Base-by-base conservation (phyloP, 2,329 filamentous ascomycete species). In the Microdochium bolleyi region DNA sequence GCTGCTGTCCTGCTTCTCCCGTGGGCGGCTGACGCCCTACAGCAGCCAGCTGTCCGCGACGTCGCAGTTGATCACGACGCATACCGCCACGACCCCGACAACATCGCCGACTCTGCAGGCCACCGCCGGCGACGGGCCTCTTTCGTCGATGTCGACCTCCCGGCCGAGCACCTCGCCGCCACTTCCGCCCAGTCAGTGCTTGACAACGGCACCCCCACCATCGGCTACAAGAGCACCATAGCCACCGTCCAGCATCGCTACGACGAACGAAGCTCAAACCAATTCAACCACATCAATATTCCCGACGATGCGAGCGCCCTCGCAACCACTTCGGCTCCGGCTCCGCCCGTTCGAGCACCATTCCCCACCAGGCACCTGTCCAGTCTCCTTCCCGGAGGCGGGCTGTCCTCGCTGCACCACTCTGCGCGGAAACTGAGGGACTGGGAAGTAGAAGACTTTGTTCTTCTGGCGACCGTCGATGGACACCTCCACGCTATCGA, bases 361-460 rank as follows among this genome's bases (percentile, higher is more conserved):
- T 73, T 72, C 73, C 83, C 83, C 83, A 84, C 83, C 79, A 82
- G 83, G 68, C 68, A 76, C 67, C 75, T 77, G 69, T 82, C 80
- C 73, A 80, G 78, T 67, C 72, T 70, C 59, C 69, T 65, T 54
- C 61, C 73, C 53, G 76, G 79, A 70, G 78, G 79, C 70, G 84
- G 84, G 64, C 78, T 88, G 72, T 82, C 87, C 77, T 85, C 88
- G 88, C 41, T 46, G 41, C 88, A 86, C 86, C 87, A 89, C 70
- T 79, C 80, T 87, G 92, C 91, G 92, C 92, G 92, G 84, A 95
- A 87, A 80, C 80, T 97, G 82, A 87, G 92, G 83, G 92, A 96
- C 77, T 97, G 92, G 92, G 90, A 96, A 88, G 92, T 96, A 76
- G 92, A 97, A 89, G 92, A 97, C 79, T 95, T 96, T 83, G 89